Percentiles rank a stretch among this genome's conserved stretches.
Conservation (phyloP, 2,329 filamentous ascomycete genomes). For the Aureobasidium lini region DNA sequence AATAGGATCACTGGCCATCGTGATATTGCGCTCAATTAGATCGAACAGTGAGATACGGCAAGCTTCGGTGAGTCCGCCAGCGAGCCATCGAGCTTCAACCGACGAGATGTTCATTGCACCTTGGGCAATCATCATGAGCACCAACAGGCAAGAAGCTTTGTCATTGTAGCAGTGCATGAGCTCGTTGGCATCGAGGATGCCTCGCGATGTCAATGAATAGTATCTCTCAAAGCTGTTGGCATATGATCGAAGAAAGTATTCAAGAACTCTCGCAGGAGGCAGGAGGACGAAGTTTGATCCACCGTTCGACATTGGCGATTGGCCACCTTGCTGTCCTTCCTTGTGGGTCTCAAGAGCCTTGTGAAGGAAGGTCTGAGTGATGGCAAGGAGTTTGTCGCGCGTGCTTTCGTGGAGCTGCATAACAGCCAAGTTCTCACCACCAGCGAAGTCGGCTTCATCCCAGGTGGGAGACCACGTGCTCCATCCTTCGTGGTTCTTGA, state of each 20-base stretch:
- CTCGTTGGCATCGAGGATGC: conserved; percentile 58
- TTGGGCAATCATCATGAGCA: conserved; percentile 66
- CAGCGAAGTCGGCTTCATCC: conserved; percentile 41
- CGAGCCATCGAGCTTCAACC: conserved; percentile 57
- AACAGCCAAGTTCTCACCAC: conserved; percentile 40
- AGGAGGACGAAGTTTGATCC: conserved; percentile 58
- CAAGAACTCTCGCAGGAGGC: conserved; percentile 57
- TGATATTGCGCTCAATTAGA: conserved; percentile 63
- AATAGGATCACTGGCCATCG: conserved; percentile 57
- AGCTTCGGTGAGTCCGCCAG: conserved; percentile 60
- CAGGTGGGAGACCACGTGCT: conserved; percentile 44
- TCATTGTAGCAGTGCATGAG: conserved; percentile 56
- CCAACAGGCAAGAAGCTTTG: conserved; percentile 56
- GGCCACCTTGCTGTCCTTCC: conserved; percentile 29
- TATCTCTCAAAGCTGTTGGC: conserved; percentile 59
- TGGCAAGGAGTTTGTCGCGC: conserved; percentile 62
- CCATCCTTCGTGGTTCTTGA: conserved; percentile 46
- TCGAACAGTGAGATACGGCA: conserved; percentile 67
- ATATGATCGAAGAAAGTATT: conserved; percentile 60
- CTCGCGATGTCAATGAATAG: conserved; percentile 54
- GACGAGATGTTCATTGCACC: conserved; percentile 60
- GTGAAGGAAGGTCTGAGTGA: conserved; percentile 62
- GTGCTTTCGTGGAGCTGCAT: conserved; percentile 47
- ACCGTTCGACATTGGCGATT: conserved; percentile 41
- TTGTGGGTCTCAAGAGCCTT: conserved; percentile 63